Evolutionary conservation across 1,284 basidiomycete species (phyloP).

Genomic region (Cutaneotrichosporon mucoides): DNA sequence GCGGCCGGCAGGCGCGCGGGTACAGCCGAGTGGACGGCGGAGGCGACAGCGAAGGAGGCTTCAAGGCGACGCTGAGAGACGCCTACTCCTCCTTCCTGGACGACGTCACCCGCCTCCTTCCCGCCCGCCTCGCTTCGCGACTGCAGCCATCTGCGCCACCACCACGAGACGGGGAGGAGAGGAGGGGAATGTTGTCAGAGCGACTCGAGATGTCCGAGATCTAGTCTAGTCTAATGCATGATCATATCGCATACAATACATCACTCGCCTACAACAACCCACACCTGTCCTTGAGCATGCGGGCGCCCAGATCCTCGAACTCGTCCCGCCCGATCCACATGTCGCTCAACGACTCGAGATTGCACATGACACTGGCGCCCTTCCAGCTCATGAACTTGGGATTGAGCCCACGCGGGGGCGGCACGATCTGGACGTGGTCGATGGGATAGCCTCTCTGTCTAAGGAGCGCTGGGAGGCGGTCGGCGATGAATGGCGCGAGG

Average conservation of each 20-base stretch:
- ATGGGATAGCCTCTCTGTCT: constrained; percentile 83
- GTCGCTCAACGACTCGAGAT: constrained; percentile 83
- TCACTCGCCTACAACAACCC: not conserved
- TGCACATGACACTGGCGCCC: constrained; percentile 86
- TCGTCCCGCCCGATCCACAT: constrained; percentile 83
- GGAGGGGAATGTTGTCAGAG: constrained; percentile 24
- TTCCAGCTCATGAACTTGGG: constrained; percentile 89
- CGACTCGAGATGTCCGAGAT: constrained; percentile 35
- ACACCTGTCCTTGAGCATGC: constrained; percentile 51
- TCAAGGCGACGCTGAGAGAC: constrained; percentile 20
- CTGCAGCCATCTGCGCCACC: not conserved
- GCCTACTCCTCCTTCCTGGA: constrained; percentile 31
- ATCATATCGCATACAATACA: constrained; percentile 4
- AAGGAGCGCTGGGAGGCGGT: constrained; percentile 55
- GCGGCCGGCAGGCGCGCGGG: constrained; percentile 11
- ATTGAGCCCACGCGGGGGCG: constrained; percentile 88
- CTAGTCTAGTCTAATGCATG: constrained; percentile 5
- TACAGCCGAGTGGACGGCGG: constrained; percentile 8
- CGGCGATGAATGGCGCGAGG: constrained; percentile 37
- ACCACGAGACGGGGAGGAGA: constrained; percentile 13
- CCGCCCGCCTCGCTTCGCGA: constrained; percentile 1
- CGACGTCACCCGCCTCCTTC: constrained; percentile 23
- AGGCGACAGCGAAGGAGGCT: constrained; percentile 12
- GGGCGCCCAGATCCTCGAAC: constrained; percentile 62
- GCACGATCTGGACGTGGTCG: constrained; percentile 81